Evolutionary conservation across 805 yeast species (phyloP).

Genomic region (Blastobotrys chiropterorum): DNA sequence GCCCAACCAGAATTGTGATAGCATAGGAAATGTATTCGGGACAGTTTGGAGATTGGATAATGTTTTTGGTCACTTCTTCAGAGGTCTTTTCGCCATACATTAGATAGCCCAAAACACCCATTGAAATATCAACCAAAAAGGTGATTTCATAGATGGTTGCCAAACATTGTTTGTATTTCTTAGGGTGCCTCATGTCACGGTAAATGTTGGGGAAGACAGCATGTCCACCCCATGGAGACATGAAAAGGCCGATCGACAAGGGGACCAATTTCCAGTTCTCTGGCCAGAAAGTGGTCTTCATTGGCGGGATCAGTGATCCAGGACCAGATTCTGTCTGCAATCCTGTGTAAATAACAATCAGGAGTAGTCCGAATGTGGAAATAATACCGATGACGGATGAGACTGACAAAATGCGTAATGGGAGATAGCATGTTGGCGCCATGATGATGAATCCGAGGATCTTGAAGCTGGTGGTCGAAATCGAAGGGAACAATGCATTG

Average conservation of each 20-base stretch:
- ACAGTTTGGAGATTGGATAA: constrained; percentile 60
- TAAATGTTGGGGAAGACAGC: constrained; percentile 75
- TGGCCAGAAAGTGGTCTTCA: constrained; percentile 69
- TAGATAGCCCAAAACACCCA: constrained; percentile 62
- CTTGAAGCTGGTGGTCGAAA: constrained; percentile 54
- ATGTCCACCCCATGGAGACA: constrained; percentile 79
- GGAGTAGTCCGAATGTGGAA: constrained; percentile 60
- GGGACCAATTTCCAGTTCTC: constrained; percentile 40
- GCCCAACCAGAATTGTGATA: constrained; percentile 64
- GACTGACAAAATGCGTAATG: constrained; percentile 65
- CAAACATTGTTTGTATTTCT: constrained; percentile 48
- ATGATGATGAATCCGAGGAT: constrained; percentile 47
- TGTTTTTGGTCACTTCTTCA: constrained; percentile 74
- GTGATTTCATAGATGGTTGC: constrained; percentile 54
- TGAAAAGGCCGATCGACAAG: constrained; percentile 36
- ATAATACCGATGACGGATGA: constrained; percentile 65
- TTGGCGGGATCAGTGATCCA: constrained; percentile 63
- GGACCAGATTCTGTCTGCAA: constrained; percentile 54
- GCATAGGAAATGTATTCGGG: constrained; percentile 49
- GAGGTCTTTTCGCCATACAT: constrained; percentile 69
- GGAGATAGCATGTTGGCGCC: constrained; percentile 77
- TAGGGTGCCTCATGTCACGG: constrained; percentile 69
- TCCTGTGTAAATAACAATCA: constrained; percentile 57
- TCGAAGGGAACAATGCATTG: constrained; percentile 54
- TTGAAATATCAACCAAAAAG: constrained; percentile 48